These are phyloP conservation scores for Ogataea ramenticola DNA, from an alignment of 805 yeast genomes.

Conservation along the genomic window DNA sequence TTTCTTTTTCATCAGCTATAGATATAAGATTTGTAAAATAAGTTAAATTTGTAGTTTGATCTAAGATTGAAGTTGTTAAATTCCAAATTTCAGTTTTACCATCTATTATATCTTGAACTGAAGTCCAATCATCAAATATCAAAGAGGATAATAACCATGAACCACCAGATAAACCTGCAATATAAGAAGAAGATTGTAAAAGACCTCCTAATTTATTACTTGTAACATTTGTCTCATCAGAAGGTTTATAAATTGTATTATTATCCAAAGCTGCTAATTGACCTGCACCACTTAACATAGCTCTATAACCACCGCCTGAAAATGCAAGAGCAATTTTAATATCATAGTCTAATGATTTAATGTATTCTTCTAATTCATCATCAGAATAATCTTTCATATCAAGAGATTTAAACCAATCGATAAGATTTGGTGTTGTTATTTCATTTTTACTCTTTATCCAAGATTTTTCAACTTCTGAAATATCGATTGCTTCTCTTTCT, in stretches of 20 bases:
- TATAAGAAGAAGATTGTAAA: conserved; percentile 61
- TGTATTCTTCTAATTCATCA: conserved; percentile 29
- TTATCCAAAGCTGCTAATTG: conserved; percentile 71
- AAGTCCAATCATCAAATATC: conserved; percentile 59
- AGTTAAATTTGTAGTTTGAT: conserved; percentile 45
- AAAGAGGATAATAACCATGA: conserved; percentile 68
- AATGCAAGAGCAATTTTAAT: conserved; percentile 51
- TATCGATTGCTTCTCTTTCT: conserved; percentile 35
- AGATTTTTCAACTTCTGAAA: conserved; percentile 40
- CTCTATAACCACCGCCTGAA: conserved; percentile 84
- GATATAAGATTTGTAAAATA: conserved; percentile 40
- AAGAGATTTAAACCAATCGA: conserved; percentile 36
- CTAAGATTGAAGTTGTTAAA: conserved; percentile 46
- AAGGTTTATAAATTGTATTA: conserved; percentile 33
- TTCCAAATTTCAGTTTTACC: conserved; percentile 52
- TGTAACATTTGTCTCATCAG: conserved; percentile 19
- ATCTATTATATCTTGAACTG: conserved; percentile 47
- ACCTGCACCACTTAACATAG: conserved; percentile 81
- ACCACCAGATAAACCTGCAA: conserved; percentile 76
- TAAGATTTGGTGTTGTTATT: conserved; percentile 34
- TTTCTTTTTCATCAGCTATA: conserved; percentile 40
- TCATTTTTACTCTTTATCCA: conserved; percentile 45
- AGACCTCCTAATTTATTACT: conserved; percentile 56
- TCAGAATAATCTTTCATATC: conserved; percentile 32
- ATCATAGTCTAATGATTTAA: conserved; percentile 27